A percentile compares a stretch with the other conserved stretches of the same genome.
phyloP scores from a whole-genome alignment of 768 basidiomycete genomes.

The Postia placenta region DNA sequence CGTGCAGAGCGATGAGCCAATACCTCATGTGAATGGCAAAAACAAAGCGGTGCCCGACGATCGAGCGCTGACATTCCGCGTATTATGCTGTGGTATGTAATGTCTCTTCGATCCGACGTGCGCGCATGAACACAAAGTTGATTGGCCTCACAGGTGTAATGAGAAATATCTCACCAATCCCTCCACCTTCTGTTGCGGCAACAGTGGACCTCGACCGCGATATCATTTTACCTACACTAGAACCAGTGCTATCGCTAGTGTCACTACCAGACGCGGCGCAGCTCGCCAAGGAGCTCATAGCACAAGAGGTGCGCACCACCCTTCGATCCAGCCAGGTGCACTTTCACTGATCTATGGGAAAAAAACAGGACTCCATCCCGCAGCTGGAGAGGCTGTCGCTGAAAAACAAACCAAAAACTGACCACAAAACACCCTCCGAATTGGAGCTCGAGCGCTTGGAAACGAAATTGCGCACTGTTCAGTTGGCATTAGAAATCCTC shows the following conservation, averaged over 20 bases:
- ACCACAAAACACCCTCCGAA: conserved; percentile 68
- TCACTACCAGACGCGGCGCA: conserved; percentile 46
- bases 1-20: conserved; percentile 31
- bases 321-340: background rate
- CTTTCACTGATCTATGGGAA: no score
- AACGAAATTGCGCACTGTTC: conserved; percentile 61
- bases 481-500: conserved; percentile 82
- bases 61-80: conserved; percentile 45
- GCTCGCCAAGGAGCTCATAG: conserved; percentile 45
- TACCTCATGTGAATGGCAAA: conserved; percentile 29
- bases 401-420: conserved; percentile 65
- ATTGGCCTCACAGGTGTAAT: conserved; percentile 50
- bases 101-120: background rate
- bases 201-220: conserved; percentile 66
- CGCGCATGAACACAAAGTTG: conserved; percentile 1
- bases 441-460: conserved; percentile 71
- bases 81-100: conserved; percentile 64
- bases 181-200: conserved; percentile 58
- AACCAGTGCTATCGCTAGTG: conserved; percentile 56
- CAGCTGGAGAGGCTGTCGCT: conserved; percentile 51
- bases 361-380: conserved; percentile 40
- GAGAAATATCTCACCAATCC: conserved; percentile 70
- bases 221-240: conserved; percentile 63
- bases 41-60: conserved; percentile 41
- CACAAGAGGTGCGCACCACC: conserved; percentile 46